Conservation (phyloP, 1,284 basidiomycete genomes). For the Puccinia triticina region DNA sequence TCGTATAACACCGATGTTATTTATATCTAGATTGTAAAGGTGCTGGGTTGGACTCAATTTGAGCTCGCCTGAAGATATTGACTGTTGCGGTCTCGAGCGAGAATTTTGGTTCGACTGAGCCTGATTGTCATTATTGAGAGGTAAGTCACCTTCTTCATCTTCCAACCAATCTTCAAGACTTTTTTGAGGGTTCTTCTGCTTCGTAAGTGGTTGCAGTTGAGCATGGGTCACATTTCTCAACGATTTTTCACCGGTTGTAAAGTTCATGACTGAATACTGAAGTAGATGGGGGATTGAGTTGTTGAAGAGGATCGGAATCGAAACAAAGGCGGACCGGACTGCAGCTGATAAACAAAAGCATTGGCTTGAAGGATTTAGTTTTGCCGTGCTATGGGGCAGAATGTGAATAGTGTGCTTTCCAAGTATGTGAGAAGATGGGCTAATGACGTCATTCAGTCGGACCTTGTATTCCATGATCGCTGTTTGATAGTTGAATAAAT, state of each 20-base stretch:
- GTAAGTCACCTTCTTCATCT: constrained; percentile 35
- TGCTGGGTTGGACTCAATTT: constrained; percentile 32
- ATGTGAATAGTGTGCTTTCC: constrained; percentile 55
- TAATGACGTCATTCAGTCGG: constrained; percentile 52
- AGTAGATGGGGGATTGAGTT: constrained; percentile 54
- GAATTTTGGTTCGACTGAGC: constrained; percentile 1
- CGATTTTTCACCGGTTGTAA: constrained; percentile 49
- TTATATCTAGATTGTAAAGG: constrained; percentile 34
- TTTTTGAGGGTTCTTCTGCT: constrained; percentile 44
- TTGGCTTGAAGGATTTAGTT: constrained; percentile 50
- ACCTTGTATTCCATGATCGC: constrained; percentile 54
- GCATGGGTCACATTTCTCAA: constrained; percentile 38
- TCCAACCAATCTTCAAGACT: constrained; percentile 53
- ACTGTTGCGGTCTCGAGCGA: constrained; percentile 22
- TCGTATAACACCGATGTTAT: constrained; percentile 31
- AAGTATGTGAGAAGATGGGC: constrained; percentile 54
- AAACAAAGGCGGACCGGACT: constrained; percentile 36
- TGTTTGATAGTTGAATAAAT: constrained; percentile 53
- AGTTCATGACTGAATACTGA: constrained; percentile 53
- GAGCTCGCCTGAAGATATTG: constrained; percentile 10
- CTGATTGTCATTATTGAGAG: constrained; percentile 6
- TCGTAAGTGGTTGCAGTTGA: constrained; percentile 36
- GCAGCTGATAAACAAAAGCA: constrained; percentile 51
- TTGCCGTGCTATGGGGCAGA: constrained; percentile 54
- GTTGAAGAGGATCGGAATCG: constrained; percentile 54